Evolutionary conservation across 805 yeast genomes (phyloP), one percentile per base, ranked within the genome.

Genomic region (Torulaspora indica): DNA sequence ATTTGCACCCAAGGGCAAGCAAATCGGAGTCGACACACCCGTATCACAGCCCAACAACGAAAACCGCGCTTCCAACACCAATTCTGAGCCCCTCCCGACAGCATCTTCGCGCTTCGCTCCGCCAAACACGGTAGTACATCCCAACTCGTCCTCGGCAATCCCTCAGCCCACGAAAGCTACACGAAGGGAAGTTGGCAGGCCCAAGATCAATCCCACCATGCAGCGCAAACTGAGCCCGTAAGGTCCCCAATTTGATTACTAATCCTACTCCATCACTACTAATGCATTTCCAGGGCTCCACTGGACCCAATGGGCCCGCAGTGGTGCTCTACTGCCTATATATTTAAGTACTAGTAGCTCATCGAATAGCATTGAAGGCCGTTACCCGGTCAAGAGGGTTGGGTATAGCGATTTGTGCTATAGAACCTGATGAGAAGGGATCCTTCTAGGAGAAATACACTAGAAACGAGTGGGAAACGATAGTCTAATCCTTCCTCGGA

Each of bases 1-100:
- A 36, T 63, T 57, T 45, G 66, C 68, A 1, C 56, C 68, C 5
- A 63, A 58, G 39, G 68, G 68, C 15, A 63, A 56, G 44, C 59
- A 54, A 24, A 45, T 45, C 12, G 47, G 40, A 15, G n/a, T 33
- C 1, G 43, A 34, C 3, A 23, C 25, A 6, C 27, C 29, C 12
- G 31, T 31, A 15, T 31, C 42, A 14, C 42, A 38, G 22, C 42
- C 35, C 8, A 24, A n/a, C 36, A 14, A 22, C 23, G 22, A 25
- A 25, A 28, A 25, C 10, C n/a, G 24, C 20, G 20, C 27, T 13
- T 14, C 45, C 12, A 24, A 22, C 8, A 10, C 25, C 8, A 28
- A 23, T 5, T 15, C 43, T 6, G 13, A 35, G n/a, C 33, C n/a
- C n/a, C n/a, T n/a, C n/a, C n/a, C n/a, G n/a, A n/a, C 32, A 8